Evolutionary conservation across 495 filamentous ascomycete species (phyloP), one percentile per base, ranked within the genome.

Genomic region (Amniculicola lignicola): DNA sequence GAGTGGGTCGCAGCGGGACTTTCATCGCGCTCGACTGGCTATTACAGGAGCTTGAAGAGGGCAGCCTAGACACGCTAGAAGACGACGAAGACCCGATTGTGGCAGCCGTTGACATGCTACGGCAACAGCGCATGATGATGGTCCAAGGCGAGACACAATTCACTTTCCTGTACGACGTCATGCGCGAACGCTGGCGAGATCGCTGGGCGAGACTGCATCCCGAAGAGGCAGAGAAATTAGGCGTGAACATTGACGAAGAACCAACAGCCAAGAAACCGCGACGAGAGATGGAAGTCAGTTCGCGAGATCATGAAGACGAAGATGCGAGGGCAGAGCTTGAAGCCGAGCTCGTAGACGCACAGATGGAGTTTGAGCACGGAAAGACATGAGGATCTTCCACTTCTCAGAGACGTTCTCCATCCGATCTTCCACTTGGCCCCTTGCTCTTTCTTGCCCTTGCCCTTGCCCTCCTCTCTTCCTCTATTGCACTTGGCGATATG

Each of bases 21-120:
- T 99, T 97, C 66, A 93, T 99, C 58, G 87, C 90, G 3, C 81
- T 99, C 7, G 94, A 96, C 70, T 86, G 92, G 64, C 79, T 99
- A 40, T 79, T 95, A 37, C 77, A 82, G 22, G 89, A 95, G 68
- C 73, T 97, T 6, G 83, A 88, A 31, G 81, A 83, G 10, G 94
- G 90, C 25, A 77, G 81, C 22, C 70, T 93, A 55, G 79, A 84
- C 37, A 48, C 57, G 9, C 55, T 70, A n/a, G 68, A 75, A 7
- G 60, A 63, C 10, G 61, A 65, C n/a, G 60, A 63, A n/a, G 84
- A 86, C 59, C 77, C 78, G 0, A 77, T 88, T 12, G 88, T 85
- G 58, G 78, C 86, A 14, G 82, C 84, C 5, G 94, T 99, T 39
- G 84, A 95, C 57, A 72, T 75, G 62, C 77, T 99, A 63, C 80